Percentiles rank a stretch among this genome's conserved stretches.
Conservation (phyloP, 257 asterid genomes). For the Ajuga chamaepitys region DNA sequence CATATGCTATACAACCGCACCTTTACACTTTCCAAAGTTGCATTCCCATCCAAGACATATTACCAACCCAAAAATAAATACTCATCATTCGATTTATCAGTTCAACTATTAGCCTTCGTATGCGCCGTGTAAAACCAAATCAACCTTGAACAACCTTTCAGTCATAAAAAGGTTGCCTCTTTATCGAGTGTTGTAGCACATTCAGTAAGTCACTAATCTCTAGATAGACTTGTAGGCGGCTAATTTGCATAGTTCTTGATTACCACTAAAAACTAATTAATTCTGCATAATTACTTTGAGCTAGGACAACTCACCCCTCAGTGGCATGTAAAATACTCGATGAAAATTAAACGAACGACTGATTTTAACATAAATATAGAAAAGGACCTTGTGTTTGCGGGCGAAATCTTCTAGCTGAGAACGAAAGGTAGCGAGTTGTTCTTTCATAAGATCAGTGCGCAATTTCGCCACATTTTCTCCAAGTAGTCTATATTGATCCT, state of each 20-base stretch:
- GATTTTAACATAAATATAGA: neutral
- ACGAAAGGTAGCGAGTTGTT: conserved; percentile 90
- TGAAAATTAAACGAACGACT: neutral
- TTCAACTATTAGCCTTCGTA: neutral
- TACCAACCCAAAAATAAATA: neutral
- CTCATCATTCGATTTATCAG: neutral
- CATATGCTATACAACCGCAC: neutral
- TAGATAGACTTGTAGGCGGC: neutral
- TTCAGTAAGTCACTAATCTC: neutral
- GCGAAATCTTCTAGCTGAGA: conserved; percentile 95
- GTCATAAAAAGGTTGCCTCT: too few species aligned
- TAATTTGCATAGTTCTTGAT: neutral
- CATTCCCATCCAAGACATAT: neutral
- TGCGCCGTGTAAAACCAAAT: neutral
- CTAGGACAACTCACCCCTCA: neutral
- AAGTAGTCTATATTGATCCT: conserved; percentile 84
- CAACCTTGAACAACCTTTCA: neutral
- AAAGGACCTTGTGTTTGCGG: conserved; percentile 77
- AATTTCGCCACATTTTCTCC: conserved; percentile 97
- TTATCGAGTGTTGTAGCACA: neutral
- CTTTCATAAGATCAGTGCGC: conserved; percentile 93
- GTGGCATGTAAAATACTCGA: neutral
- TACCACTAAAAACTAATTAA: neutral
- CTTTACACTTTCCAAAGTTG: neutral
- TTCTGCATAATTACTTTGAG: neutral